Base-by-base conservation (phyloP, 441 rosid species). In the Corymbia calophylla region DNA sequence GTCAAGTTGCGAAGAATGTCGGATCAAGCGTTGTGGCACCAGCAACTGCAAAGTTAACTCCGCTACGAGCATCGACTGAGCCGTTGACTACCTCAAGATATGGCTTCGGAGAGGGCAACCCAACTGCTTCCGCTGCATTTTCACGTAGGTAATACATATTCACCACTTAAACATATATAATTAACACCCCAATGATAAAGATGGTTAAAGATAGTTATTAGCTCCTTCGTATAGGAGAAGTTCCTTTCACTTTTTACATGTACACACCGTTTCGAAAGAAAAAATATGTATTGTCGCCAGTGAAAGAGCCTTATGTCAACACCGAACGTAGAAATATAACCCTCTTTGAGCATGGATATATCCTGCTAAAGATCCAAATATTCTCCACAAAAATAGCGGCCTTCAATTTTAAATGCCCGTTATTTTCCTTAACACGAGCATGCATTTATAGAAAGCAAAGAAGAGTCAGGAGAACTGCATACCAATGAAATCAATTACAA, bases 401-500 rank as follows among this genome's bases (percentile, higher is more conserved):
- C 82, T 73, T 73, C 49, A 35, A 5, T 19, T 73, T 73, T 3
- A 21, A 19, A 10, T 10, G 27, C 49, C 9, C 1, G 9, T 19
- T 73, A 14, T 73, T 44, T 10, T 73, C 82, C 16, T 8, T 73
- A 73, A 39, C 29, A 23, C 1, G 16, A 73, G 82, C 39, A 19
- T 70, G 81, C 81, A 70, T 32, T 35, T 70, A 70, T 29, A 39
- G 11, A 73, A 73, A 73, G 9, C 16, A 73, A 35, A 39, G 29
- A 73, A 21, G 49, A 21, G 7, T 35, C 15, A 1, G 8, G 27
- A 35, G 49, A 19, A 73, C 31, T 12, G 11, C 49, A 39, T 73
- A 73, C 49, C 29, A 3, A 73, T 73, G 82, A 73, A 73, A 73
- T 94, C 95, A 25, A 95, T 91, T 91, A 93, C 89, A 32, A 95